These are phyloP conservation scores for Limonium bicolor DNA, from an alignment of 148 eudicot species.

Conservation along the genomic window DNA sequence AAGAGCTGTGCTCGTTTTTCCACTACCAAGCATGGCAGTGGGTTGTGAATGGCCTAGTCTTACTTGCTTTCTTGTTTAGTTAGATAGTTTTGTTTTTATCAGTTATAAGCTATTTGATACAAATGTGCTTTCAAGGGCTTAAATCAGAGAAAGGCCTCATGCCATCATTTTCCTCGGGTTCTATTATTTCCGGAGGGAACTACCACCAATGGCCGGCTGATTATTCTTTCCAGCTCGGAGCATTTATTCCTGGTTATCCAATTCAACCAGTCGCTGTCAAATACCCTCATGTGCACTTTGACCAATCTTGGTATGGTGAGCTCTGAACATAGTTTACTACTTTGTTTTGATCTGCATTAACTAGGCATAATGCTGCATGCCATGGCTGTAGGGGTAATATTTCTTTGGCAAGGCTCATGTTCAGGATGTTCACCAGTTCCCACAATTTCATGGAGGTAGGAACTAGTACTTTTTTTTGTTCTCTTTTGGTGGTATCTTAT, in stretches of 20 bases:
- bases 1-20: too few species aligned
- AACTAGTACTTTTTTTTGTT: too few species aligned
- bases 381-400: slow-evolving; percentile 57
- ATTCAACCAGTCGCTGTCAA: slow-evolving; percentile 84
- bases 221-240: slow-evolving; percentile 93
- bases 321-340: too few species aligned
- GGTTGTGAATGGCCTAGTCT: too few species aligned
- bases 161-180: slow-evolving; percentile 65
- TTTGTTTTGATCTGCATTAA: slow-evolving; percentile 1
- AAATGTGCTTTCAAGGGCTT: slow-evolving; percentile 89
- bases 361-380: neutral
- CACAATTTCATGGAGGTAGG: slow-evolving; percentile 89
- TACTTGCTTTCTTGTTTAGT: too few species aligned
- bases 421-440: slow-evolving; percentile 60
- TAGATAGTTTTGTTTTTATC: slow-evolving; percentile 34
- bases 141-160: slow-evolving; percentile 96
- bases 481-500: too few species aligned
- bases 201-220: slow-evolving; percentile 75
- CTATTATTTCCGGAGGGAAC: slow-evolving; percentile 98
- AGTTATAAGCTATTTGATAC: slow-evolving; percentile 90
- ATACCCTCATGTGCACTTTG: slow-evolving; percentile 90
- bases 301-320: slow-evolving; percentile 75
- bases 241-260: slow-evolving; percentile 85
- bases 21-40: too few species aligned
- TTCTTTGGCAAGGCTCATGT: slow-evolving; percentile 48